Percentiles rank a stretch among this genome's conserved stretches.
Conservation (phyloP, 2,329 filamentous ascomycete species). For the Coleophoma crateriformis region DNA sequence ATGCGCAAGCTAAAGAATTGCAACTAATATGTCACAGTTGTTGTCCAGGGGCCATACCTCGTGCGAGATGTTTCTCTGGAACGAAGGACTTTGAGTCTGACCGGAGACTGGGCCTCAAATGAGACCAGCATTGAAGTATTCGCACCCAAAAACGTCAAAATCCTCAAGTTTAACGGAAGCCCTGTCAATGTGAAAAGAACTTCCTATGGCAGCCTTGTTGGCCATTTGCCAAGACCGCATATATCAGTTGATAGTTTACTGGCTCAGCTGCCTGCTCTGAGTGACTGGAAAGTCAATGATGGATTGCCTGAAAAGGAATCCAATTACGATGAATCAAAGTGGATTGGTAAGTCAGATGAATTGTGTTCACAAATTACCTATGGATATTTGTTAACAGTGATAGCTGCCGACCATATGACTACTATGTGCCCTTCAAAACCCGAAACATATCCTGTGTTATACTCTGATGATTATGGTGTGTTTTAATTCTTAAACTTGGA, state of each 20-base stretch:
- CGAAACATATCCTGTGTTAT: constrained; percentile 37
- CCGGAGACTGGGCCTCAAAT: constrained; percentile 36
- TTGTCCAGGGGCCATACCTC: constrained; percentile 47
- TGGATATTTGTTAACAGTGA: neutral
- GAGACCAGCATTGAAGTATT: constrained; percentile 39
- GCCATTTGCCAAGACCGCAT: constrained; percentile 22
- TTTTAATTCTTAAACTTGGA: neutral
- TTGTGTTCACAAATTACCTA: neutral
- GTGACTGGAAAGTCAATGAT: constrained; percentile 31
- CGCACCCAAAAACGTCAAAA: constrained; percentile 36
- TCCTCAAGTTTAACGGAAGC: constrained; percentile 46
- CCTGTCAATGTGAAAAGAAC: constrained; percentile 27
- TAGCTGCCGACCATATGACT: constrained; percentile 32
- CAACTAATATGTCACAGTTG: constrained; percentile 27
- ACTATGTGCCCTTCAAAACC: constrained; percentile 35
- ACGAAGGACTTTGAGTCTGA: constrained; percentile 32
- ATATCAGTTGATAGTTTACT: constrained; percentile 7
- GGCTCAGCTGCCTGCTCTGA: constrained; percentile 12
- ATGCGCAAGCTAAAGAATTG: neutral
- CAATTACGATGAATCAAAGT: constrained; percentile 35
- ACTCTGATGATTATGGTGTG: constrained; percentile 36
- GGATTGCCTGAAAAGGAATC: constrained; percentile 34
- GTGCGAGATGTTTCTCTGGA: constrained; percentile 37
- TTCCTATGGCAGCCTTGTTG: constrained; percentile 34
- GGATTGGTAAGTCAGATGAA: constrained; percentile 22